Percentiles rank a stretch among this genome's conserved stretches.
Evolutionary conservation across 2,329 filamentous ascomycete species (phyloP).

Genomic region (Neofusicoccum umdonicola): DNA sequence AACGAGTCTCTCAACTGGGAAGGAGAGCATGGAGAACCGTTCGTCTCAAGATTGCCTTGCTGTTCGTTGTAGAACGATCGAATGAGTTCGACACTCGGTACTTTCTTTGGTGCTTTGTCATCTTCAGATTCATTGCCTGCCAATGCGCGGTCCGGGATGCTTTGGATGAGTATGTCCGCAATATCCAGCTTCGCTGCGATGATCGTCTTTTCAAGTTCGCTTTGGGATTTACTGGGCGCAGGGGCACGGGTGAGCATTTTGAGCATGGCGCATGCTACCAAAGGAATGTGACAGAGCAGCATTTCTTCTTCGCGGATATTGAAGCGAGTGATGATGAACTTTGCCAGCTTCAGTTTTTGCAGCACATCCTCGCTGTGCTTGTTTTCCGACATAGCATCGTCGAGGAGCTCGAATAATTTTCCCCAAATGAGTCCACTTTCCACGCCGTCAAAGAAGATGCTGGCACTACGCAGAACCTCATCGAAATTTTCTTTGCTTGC

Average conservation of each 20-base stretch:
- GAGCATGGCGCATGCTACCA: slow-evolving; percentile 66
- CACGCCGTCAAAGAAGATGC: slow-evolving; percentile 94
- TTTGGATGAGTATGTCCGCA: slow-evolving; percentile 35
- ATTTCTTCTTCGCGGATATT: slow-evolving; percentile 96
- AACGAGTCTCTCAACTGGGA: slow-evolving; percentile 28
- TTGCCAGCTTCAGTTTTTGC: slow-evolving; percentile 68
- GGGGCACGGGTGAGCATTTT: slow-evolving; percentile 40
- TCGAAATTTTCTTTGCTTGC: slow-evolving; percentile 70
- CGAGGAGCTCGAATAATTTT: slow-evolving; percentile 69
- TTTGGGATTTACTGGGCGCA: background rate
- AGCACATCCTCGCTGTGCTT: slow-evolving; percentile 46
- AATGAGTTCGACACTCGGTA: slow-evolving; percentile 24
- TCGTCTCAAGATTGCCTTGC: slow-evolving; percentile 34
- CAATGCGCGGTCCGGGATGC: slow-evolving; percentile 36
- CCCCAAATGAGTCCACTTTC: slow-evolving; percentile 92
- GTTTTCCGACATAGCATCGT: slow-evolving; percentile 49
- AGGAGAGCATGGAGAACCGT: slow-evolving; percentile 29
- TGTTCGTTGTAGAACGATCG: slow-evolving; percentile 35
- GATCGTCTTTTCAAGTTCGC: background rate
- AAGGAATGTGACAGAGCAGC: slow-evolving; percentile 78
- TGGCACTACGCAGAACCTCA: slow-evolving; percentile 89
- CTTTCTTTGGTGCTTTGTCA: slow-evolving; percentile 13
- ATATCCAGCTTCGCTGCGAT: slow-evolving; percentile 31
- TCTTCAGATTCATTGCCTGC: slow-evolving; percentile 5
- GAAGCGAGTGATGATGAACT: slow-evolving; percentile 83